Evolutionary conservation across 257 asterid genomes (phyloP).

Genomic region (Eucommia ulmoides): DNA sequence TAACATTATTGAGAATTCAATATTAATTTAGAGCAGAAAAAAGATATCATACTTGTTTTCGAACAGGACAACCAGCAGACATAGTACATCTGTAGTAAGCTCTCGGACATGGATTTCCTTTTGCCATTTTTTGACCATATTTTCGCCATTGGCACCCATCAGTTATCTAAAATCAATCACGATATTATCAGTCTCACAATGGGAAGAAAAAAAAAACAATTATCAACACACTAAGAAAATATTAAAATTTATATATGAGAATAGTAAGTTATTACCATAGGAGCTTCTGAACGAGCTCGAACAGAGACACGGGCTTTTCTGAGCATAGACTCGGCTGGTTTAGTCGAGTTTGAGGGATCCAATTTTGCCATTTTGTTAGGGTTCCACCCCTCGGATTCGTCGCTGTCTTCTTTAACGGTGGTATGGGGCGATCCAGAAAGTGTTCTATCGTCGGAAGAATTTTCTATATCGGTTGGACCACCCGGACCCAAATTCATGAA

Average conservation of each 20-base stretch:
- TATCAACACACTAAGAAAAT: too few species aligned
- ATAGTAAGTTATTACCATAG: constrained; percentile 33
- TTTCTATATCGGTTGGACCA: constrained; percentile 17
- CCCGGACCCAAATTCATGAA: constrained; percentile 49
- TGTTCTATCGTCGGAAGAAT: constrained; percentile 71
- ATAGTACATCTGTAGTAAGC: constrained; percentile 90
- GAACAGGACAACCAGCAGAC: constrained; percentile 93
- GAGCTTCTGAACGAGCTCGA: constrained; percentile 97
- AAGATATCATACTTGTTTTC: constrained; percentile 70
- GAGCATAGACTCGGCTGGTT: constrained; percentile 45
- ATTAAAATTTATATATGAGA: too few species aligned
- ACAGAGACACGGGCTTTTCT: constrained; percentile 95
- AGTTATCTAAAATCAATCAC: constrained; percentile 33
- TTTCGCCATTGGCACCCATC: constrained; percentile 99
- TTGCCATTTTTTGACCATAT: constrained; percentile 95
- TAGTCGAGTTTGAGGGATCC: constrained; percentile 26
- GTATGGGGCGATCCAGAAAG: constrained; percentile 43
- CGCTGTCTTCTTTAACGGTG: constrained; percentile 55
- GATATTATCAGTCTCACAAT: neutral
- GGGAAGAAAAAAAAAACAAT: too few species aligned
- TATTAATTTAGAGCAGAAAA: neutral
- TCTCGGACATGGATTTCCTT: constrained; percentile 94
- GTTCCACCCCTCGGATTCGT: constrained; percentile 64
- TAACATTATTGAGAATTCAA: neutral
- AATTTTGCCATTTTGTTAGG: constrained; percentile 40